These are phyloP conservation scores for Didymella sp. DNA, from an alignment of 2,329 filamentous ascomycete species.

Conservation along the genomic window DNA sequence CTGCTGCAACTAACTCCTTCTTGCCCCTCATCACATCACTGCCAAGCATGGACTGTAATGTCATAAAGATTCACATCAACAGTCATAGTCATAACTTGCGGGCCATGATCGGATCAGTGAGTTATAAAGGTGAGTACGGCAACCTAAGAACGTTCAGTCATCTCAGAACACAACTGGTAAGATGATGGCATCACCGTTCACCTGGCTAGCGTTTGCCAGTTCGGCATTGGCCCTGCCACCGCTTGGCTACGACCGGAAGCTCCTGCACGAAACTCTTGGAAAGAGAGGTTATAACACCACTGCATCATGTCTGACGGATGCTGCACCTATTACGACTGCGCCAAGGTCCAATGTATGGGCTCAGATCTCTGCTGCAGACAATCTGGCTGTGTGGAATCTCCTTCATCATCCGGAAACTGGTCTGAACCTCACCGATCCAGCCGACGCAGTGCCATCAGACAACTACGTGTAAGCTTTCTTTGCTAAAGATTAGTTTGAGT, in stretches of 20 bases:
- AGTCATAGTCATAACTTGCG: background rate
- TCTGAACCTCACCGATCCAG: constrained; percentile 56
- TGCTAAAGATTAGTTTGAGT: background rate
- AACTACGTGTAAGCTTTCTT: constrained; percentile 49
- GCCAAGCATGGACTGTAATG: background rate
- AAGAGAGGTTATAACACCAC: constrained; percentile 24
- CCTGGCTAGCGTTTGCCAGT: background rate
- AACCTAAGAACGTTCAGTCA: no score
- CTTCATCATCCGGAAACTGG: constrained; percentile 52
- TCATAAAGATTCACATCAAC: background rate
- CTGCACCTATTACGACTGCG: constrained; percentile 32
- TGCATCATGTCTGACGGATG: constrained; percentile 22
- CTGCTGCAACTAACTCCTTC: background rate
- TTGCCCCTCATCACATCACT: background rate
- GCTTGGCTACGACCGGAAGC: constrained; percentile 32
- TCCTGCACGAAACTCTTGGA: constrained; percentile 28
- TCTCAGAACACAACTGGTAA: background rate
- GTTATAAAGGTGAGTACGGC: background rate
- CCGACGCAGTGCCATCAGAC: constrained; percentile 50
- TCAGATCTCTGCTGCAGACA: constrained; percentile 53
- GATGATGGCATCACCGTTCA: background rate
- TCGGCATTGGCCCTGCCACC: constrained; percentile 1
- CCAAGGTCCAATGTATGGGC: constrained; percentile 54
- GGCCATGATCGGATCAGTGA: background rate
- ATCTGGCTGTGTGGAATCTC: constrained; percentile 54